Base-by-base conservation (phyloP, 495 filamentous ascomycete genomes). In the Tuber melanosporum region DNA sequence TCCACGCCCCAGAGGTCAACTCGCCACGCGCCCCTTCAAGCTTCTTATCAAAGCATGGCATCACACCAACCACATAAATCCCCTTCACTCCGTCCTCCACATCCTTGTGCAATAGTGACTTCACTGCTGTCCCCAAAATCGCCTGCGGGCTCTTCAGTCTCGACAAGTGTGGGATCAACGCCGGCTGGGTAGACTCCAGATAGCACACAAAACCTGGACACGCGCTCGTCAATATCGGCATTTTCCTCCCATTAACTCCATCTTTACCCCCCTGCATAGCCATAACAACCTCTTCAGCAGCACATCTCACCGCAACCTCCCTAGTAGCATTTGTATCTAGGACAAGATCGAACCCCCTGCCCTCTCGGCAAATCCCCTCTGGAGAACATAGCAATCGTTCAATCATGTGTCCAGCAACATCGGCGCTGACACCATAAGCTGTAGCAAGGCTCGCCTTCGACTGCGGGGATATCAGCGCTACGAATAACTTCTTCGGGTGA, bases 1-100 rank as follows among this genome's bases (percentile, higher is more conserved):
- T 73, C 95, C 96, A 98, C 39, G 90, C 88, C 0, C 88, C 84
- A 82, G 94, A 91, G 4, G 95, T 99, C 47, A 99, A 88, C 83
- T 99, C 96, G 83, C 92, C 92, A 36, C 95, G 91, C 74, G 93
- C 95, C 12, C 95, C 95, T 85, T 99, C 95, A 20, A 99, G 89
- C 85, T 99, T 99, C 86, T 99, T 99, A 85, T 99, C 95, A 83
- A 99, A 99, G 84, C 95, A 99, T 39, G 95, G 95, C 96, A 98
- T 98, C 47, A 99, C 87, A 7, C 94, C 93, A 62, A 98, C 84
- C 83, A 98, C 93, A 93, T 95, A 99, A 83, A 98, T 94, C 72
- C 90, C 89, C 1, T 91, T 84, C 14, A 72, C 39, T 10, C 97
- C 88, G 17, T 90, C 89, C 26, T 36, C 7, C 66, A 93, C 86